These are phyloP conservation scores for Globisporangium abappressorium DNA, from an alignment of 352 stramenopile genomes.

Conservation along the genomic window DNA sequence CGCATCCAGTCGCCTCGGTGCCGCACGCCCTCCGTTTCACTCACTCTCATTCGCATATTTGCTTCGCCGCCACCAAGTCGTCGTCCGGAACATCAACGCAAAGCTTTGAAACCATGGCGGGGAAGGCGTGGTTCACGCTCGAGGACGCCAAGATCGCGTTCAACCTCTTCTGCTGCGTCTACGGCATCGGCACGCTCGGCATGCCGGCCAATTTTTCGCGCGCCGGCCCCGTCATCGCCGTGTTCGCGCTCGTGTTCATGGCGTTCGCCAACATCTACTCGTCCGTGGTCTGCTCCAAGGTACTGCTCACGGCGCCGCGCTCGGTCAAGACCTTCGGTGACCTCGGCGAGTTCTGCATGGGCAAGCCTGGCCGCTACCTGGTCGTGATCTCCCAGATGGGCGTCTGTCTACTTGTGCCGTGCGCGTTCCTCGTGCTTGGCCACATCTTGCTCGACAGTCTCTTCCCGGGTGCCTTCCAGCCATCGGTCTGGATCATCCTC, in stretches of 20 bases:
- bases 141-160: slow-evolving; percentile 37
- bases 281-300: slow-evolving; percentile 42
- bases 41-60: too few relatives aligned
- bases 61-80: too few relatives aligned
- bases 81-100: too few relatives aligned
- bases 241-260: slow-evolving; percentile 40
- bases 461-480: slow-evolving; percentile 42
- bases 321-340: slow-evolving; percentile 21
- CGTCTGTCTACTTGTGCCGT: slow-evolving; percentile 37
- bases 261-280: slow-evolving; percentile 57
- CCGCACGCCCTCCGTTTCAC: too few relatives aligned
- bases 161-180: slow-evolving; percentile 29
- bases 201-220: slow-evolving; percentile 51
- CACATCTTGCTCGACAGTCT: slow-evolving; percentile 38
- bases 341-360: too few relatives aligned
- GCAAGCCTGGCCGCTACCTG: slow-evolving; percentile 20
- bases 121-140: slow-evolving; percentile 34
- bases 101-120: neutral
- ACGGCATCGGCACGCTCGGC: slow-evolving; percentile 47
- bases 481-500: slow-evolving; percentile 46
- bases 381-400: slow-evolving; percentile 41
- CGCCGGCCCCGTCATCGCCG: slow-evolving; percentile 25
- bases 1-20: too few relatives aligned
- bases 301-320: slow-evolving; percentile 41
- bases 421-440: slow-evolving; percentile 47